Conservation (phyloP, 2,329 filamentous ascomycete species). For the Pestalotiopsis sp. region DNA sequence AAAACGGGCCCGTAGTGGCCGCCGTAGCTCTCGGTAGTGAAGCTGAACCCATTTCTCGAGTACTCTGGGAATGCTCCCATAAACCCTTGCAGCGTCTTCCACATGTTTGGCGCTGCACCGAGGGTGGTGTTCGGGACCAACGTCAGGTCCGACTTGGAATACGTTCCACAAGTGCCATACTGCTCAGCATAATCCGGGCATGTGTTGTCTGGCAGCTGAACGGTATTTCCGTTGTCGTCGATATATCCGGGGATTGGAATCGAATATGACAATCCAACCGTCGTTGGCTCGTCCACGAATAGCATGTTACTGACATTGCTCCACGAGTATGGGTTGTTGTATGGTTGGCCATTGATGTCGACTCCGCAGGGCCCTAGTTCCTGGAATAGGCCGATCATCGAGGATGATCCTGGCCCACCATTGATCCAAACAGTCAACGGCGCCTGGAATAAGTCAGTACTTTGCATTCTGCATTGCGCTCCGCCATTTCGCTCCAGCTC, state of each 20-base stretch:
- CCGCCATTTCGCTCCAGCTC: background rate
- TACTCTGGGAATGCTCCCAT: slow-evolving; percentile 62
- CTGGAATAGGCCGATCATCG: slow-evolving; percentile 59
- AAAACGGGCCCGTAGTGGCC: slow-evolving; percentile 62
- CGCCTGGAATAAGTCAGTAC: slow-evolving; percentile 28
- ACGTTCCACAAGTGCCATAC: slow-evolving; percentile 54
- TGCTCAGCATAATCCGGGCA: slow-evolving; percentile 52
- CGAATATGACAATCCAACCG: slow-evolving; percentile 57
- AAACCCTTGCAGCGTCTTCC: slow-evolving; percentile 64
- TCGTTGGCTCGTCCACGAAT: slow-evolving; percentile 63
- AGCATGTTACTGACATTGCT: slow-evolving; percentile 62
- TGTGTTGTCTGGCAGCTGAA: slow-evolving; percentile 46
- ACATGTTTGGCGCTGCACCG: slow-evolving; percentile 61
- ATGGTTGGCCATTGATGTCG: slow-evolving; percentile 43
- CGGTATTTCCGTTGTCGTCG: slow-evolving; percentile 30
- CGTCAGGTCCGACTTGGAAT: slow-evolving; percentile 51
- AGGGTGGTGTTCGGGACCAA: slow-evolving; percentile 55
- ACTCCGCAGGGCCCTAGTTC: slow-evolving; percentile 41
- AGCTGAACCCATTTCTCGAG: slow-evolving; percentile 52
- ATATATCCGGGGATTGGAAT: slow-evolving; percentile 32
- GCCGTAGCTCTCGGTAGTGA: slow-evolving; percentile 60
- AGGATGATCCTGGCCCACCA: slow-evolving; percentile 54
- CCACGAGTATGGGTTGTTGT: slow-evolving; percentile 62
- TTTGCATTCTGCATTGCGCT: background rate
- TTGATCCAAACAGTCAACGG: slow-evolving; percentile 57